phyloP scores from a whole-genome alignment of 2,329 filamentous ascomycete species.

The Xylariaceae sp. region DNA sequence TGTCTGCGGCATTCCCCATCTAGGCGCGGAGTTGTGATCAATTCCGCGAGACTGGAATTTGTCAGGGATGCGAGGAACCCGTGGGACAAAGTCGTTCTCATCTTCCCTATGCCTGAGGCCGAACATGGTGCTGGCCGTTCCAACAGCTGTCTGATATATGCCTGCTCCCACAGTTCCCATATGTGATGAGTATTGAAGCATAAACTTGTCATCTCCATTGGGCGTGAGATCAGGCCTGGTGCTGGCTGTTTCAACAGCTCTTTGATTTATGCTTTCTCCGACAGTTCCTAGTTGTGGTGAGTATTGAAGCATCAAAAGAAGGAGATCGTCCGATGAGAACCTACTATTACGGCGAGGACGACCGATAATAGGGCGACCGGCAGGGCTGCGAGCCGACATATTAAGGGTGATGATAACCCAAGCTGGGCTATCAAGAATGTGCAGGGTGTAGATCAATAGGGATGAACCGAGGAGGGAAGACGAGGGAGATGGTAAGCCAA shows the following conservation, averaged over 20 bases:
- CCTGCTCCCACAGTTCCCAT: conserved; percentile 1
- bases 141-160: neutral
- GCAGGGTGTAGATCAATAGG: no score
- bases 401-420: neutral
- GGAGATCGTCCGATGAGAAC: neutral
- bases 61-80: conserved; percentile 16
- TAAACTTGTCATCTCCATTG: no score
- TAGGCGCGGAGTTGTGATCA: neutral
- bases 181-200: neutral
- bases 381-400: conserved; percentile 13
- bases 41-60: neutral
- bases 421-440: neutral
- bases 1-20: neutral
- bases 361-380: conserved; percentile 8
- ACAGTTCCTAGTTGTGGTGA: no score
- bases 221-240: no score
- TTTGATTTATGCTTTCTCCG: no score
- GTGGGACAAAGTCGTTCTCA: conserved; percentile 1
- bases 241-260: no score
- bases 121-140: neutral
- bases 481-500: no score
- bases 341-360: conserved; percentile 14
- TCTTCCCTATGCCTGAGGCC: neutral
- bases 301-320: neutral
- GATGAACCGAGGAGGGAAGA: no score